Evolutionary conservation across 371 early-diverging fungal genomes (phyloP).

Genomic region (Mucor sp.): DNA sequence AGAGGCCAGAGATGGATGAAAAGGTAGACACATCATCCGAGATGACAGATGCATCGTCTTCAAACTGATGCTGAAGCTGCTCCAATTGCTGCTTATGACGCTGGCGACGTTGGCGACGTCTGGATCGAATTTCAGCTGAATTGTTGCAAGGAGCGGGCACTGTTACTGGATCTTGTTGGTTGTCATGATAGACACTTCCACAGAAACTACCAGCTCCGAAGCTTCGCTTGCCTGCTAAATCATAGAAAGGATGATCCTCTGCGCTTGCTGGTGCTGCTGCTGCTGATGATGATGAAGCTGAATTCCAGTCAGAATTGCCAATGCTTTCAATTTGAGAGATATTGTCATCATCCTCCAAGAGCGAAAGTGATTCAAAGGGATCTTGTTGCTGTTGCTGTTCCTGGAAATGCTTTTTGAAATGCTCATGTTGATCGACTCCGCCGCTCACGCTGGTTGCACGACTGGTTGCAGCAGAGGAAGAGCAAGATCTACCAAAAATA

Average conservation of each 20-base stretch:
- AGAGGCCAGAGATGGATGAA: slow-evolving; percentile 12
- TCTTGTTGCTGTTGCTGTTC: not conserved
- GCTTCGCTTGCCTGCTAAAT: slow-evolving; percentile 26
- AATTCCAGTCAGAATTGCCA: not conserved
- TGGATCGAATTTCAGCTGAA: slow-evolving; percentile 6
- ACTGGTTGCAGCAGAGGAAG: slow-evolving; percentile 15
- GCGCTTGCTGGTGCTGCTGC: not conserved
- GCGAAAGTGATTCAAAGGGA: not conserved
- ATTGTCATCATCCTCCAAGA: slow-evolving; percentile 8
- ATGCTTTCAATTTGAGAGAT: slow-evolving; percentile 11
- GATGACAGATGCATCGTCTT: slow-evolving; percentile 9
- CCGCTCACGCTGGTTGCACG: slow-evolving; percentile 18
- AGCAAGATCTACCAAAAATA: slow-evolving; percentile 28
- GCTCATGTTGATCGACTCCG: not conserved
- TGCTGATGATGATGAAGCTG: not conserved
- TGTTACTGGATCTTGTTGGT: slow-evolving; percentile 6
- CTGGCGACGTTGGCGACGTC: slow-evolving; percentile 21
- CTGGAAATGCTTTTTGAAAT: not conserved
- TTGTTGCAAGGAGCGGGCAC: slow-evolving; percentile 1
- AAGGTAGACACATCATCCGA: slow-evolving; percentile 10
- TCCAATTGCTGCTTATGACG: slow-evolving; percentile 13
- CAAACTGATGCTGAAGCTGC: slow-evolving; percentile 1
- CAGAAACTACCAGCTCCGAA: slow-evolving; percentile 28
- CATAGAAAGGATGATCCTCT: slow-evolving; percentile 25
- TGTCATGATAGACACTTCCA: slow-evolving; percentile 23